These are phyloP conservation scores for Aspergillus sclerotioniger DNA, from an alignment of 495 filamentous ascomycete genomes.

Conservation along the genomic window DNA sequence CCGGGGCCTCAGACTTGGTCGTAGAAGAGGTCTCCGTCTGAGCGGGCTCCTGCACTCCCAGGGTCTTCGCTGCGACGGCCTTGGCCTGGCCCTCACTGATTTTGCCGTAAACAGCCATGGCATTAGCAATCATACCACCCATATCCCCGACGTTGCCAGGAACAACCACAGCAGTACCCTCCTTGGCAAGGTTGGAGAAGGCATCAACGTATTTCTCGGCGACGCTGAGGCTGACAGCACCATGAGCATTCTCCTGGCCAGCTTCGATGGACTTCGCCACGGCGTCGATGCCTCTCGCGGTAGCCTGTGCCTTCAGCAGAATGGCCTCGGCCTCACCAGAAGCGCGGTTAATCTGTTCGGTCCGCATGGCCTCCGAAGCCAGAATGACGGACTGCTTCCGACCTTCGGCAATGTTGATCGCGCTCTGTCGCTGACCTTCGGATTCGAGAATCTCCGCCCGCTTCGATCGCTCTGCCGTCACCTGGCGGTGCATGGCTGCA, in stretches of 20 bases:
- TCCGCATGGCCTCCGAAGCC: constrained; percentile 85
- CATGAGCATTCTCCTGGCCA: constrained; percentile 71
- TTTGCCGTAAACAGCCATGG: constrained; percentile 93
- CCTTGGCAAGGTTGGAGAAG: constrained; percentile 85
- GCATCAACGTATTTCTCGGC: constrained; percentile 99
- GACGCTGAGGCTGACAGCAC: constrained; percentile 78
- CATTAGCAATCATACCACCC: constrained; percentile 93
- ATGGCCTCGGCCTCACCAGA: constrained; percentile 93
- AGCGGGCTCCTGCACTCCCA: constrained; percentile 28
- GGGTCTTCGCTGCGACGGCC: constrained; percentile 55
- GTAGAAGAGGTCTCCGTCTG: neutral
- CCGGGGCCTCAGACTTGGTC: constrained; percentile 1
- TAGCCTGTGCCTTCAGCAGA: constrained; percentile 77
- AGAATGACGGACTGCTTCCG: constrained; percentile 93
- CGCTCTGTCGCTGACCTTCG: constrained; percentile 91
- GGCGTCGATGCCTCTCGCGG: constrained; percentile 81
- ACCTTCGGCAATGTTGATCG: constrained; percentile 98
- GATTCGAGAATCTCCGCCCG: constrained; percentile 95
- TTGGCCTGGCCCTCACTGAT: constrained; percentile 81
- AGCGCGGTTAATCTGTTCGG: constrained; percentile 90
- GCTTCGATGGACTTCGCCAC: constrained; percentile 70
- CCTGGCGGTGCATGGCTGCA: constrained; percentile 95
- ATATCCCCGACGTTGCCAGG: constrained; percentile 98
- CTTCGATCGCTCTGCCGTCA: constrained; percentile 94
- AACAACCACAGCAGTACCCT: constrained; percentile 91